Conservation (phyloP, 345 rosid genomes). For the Eucalyptus curtisii region DNA sequence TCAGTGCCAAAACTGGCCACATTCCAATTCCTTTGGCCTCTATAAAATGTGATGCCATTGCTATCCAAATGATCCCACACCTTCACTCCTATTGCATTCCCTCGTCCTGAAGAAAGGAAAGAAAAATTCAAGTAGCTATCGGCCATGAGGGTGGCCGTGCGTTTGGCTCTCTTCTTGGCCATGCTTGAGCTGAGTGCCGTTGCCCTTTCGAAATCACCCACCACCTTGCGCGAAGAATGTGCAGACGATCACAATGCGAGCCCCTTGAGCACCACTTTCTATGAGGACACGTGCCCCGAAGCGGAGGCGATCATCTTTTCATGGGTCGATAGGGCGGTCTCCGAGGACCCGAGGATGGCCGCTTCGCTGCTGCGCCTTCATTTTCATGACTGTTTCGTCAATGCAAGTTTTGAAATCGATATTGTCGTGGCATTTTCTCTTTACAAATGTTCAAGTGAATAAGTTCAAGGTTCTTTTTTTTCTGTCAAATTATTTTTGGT, state of each 20-base stretch:
- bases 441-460: not conserved
- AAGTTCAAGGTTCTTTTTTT: not conserved
- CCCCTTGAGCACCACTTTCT: conserved; percentile 29
- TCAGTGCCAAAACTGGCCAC: not conserved
- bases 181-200: not conserved
- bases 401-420: conserved; percentile 21
- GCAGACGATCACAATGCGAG: conserved; percentile 23
- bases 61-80: not conserved
- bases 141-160: not conserved
- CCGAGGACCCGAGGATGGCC: conserved; percentile 64
- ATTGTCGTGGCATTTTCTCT: not conserved
- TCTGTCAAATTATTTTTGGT: not conserved
- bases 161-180: not conserved
- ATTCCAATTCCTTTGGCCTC: not conserved
- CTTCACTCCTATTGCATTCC: not conserved
- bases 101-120: not conserved
- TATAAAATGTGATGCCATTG: not conserved
- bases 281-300: conserved; percentile 49
- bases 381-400: conserved; percentile 76
- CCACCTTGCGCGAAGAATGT: conserved; percentile 30
- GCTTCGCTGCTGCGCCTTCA: conserved; percentile 75
- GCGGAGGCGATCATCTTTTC: conserved; percentile 54
- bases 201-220: conserved; percentile 2
- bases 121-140: not conserved
- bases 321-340: conserved; percentile 42